Evolutionary conservation across 2,329 filamentous ascomycete genomes (phyloP), one percentile per base, ranked within the genome.

Genomic region (Xylaria sp.): DNA sequence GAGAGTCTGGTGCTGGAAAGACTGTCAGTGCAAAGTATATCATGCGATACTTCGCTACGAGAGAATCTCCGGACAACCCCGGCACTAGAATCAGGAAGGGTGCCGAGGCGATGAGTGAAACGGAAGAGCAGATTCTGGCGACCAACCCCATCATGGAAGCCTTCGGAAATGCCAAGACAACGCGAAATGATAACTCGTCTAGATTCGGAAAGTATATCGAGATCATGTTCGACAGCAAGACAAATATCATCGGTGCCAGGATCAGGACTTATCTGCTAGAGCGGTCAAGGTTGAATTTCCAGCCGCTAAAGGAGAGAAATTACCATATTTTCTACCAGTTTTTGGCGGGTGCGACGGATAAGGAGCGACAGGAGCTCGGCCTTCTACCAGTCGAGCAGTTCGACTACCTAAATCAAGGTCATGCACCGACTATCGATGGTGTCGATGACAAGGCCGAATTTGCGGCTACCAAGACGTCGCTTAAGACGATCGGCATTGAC

Each of bases 101-200:
- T 57, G 79, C 86, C 66, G 89, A 90, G 54, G 71, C 87, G 61
- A 97, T 97, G 88, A 97, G 92, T 72, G 91, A 97, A 78, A 99
- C 94, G 1, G 94, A 99, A 76, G 93, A 99, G 78, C 92, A 96
- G 73, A 99, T 99, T 70, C 78, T 99, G 63, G 94, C 94, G 24
- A 99, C 94, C 49, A 99, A 99, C 72, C 94, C 94, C 38, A 96
- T 99, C 72, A 99, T 99, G 94, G 94, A 99, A 84, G 93, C 94
- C 29, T 99, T 99, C 70, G 94, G 94, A 72, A 99, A 99, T 78
- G 94, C 94, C 50, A 99, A 99, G 78, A 99, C 94, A n/a, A 99
- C 94, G 9, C 85, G 94, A 72, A 99, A 99, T 77, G 94, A 99
- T 77, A 99, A 99, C 77, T 99, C 94, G 41, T 99, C 94, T 39